Conservation (phyloP, 2,329 filamentous ascomycete species). For the Cordyceps pruinosa region DNA sequence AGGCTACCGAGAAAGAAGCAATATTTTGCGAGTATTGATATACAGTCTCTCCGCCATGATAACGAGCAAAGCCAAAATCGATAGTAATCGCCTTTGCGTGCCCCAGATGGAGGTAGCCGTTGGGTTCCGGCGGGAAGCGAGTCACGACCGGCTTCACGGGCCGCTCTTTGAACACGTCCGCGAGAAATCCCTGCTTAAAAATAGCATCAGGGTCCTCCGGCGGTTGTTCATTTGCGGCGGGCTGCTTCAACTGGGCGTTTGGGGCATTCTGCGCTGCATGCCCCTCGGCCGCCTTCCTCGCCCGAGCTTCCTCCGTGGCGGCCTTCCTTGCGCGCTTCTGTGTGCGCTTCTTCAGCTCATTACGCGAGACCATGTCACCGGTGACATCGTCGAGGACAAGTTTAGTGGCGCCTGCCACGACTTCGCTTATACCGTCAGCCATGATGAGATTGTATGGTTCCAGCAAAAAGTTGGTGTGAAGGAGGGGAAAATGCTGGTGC, state of each 20-base stretch:
- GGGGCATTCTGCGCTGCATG: conserved; percentile 20
- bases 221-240: conserved; percentile 29
- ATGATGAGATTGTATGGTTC: too few species aligned
- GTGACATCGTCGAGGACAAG: conserved; percentile 48
- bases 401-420: background rate
- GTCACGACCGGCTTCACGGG: conserved; percentile 58
- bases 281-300: conserved; percentile 70
- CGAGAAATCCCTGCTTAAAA: conserved; percentile 74
- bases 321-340: conserved; percentile 52
- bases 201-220: conserved; percentile 55
- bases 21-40: too few species aligned
- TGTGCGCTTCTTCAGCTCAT: conserved; percentile 52
- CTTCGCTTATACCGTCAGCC: background rate
- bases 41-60: conserved; percentile 56
- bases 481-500: too few species aligned
- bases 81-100: conserved; percentile 93
- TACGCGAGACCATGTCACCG: conserved; percentile 59
- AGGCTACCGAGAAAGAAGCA: background rate
- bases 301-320: conserved; percentile 59
- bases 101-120: conserved; percentile 88
- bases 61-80: conserved; percentile 89
- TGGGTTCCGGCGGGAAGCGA: conserved; percentile 82
- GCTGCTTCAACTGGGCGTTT: conserved; percentile 30
- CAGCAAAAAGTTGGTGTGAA: too few species aligned
- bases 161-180: conserved; percentile 62